Evolutionary conservation across 257 asterid species (phyloP).

Genomic region (Pogostemon cablin): DNA sequence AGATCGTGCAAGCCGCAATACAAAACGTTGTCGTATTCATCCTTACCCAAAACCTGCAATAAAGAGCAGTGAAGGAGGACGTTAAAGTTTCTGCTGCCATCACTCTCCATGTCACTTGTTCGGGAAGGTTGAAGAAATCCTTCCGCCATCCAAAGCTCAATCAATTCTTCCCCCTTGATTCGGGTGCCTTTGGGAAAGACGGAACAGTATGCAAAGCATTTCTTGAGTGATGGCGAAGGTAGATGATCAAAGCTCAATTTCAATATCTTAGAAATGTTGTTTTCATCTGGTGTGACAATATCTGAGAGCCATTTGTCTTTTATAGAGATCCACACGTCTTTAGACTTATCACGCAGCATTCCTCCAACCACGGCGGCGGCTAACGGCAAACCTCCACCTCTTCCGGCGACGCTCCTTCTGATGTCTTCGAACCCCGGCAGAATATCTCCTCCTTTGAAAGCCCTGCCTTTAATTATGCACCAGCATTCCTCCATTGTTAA

Average conservation of each 20-base stretch:
- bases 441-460: too few relatives aligned
- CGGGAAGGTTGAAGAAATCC: too few relatives aligned
- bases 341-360: not conserved
- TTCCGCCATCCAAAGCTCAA: not conserved
- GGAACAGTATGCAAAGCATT: not conserved
- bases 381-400: too few relatives aligned
- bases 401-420: too few relatives aligned
- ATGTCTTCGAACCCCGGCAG: too few relatives aligned
- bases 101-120: too few relatives aligned
- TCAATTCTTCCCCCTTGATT: not conserved
- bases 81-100: too few relatives aligned
- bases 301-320: not conserved
- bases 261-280: not conserved
- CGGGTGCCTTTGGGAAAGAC: not conserved
- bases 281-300: not conserved
- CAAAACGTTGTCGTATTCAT: not conserved
- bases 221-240: too few relatives aligned
- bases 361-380: not conserved
- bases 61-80: too few relatives aligned
- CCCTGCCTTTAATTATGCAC: too few relatives aligned
- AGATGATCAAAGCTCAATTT: too few relatives aligned
- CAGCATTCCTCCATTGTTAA: not conserved
- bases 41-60: not conserved
- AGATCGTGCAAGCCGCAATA: constrained; percentile 1
- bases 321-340: not conserved